phyloP scores from a whole-genome alignment of 2,329 filamentous ascomycete genomes.

The Xenoacremonium recifei region DNA sequence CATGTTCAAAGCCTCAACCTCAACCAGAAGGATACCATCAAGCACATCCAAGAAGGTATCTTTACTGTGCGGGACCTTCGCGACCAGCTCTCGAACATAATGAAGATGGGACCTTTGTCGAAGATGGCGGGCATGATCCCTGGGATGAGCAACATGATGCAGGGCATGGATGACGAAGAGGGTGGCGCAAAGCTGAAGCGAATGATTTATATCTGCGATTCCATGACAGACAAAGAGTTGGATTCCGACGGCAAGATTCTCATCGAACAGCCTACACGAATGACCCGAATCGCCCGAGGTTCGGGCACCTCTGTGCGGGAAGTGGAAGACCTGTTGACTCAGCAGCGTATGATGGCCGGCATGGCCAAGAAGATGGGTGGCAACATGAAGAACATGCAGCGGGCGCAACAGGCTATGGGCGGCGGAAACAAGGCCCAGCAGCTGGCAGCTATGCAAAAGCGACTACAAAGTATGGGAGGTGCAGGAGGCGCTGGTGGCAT shows the following conservation, averaged over 20 bases:
- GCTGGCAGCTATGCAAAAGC: constrained; percentile 95
- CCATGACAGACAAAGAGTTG: constrained; percentile 94
- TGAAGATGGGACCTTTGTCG: constrained; percentile 98
- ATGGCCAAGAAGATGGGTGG: constrained; percentile 99
- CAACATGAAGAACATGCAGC: constrained; percentile 96
- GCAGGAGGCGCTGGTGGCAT: constrained; percentile 64
- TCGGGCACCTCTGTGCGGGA: constrained; percentile 89
- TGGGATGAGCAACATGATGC: constrained; percentile 89
- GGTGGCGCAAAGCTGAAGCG: constrained; percentile 90
- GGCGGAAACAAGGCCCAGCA: constrained; percentile 91
- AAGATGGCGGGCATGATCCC: constrained; percentile 99
- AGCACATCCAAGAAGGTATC: constrained; percentile 95
- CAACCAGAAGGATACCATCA: constrained; percentile 98
- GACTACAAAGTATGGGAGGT: constrained; percentile 88
- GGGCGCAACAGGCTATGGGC: constrained; percentile 85
- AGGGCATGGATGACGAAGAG: constrained; percentile 95
- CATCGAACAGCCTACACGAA: constrained; percentile 85
- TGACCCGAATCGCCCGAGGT: constrained; percentile 87
- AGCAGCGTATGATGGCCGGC: constrained; percentile 97
- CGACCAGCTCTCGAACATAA: constrained; percentile 95
- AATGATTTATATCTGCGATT: constrained; percentile 99
- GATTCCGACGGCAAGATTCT: constrained; percentile 95
- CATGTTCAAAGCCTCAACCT: constrained; percentile 95
- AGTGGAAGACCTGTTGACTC: constrained; percentile 94
- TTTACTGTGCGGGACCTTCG: constrained; percentile 93